A percentile compares a stretch with the other conserved stretches of the same genome.
These are phyloP conservation scores for Ceratocystis lukuohia DNA, from an alignment of 2,329 filamentous ascomycete genomes.

Conservation along the genomic window DNA sequence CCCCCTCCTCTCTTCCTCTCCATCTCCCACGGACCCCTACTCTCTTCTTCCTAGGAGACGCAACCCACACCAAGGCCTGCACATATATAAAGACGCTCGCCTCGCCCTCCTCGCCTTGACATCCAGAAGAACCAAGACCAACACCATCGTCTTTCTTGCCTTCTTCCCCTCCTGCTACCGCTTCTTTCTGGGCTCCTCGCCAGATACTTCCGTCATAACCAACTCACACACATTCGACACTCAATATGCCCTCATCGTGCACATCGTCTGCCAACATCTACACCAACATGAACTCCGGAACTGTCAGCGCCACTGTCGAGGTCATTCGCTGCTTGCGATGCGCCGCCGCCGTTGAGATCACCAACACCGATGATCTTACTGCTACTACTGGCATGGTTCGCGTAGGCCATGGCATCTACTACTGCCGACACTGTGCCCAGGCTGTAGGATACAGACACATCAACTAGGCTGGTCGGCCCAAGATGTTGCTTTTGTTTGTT, in stretches of 20 bases:
- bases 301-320: conserved; percentile 41
- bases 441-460: conserved; percentile 50
- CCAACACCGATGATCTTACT: conserved; percentile 44
- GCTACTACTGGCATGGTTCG: conserved; percentile 46
- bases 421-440: conserved; percentile 47
- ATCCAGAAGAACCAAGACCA: not conserved
- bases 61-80: not conserved
- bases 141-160: not conserved
- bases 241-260: conserved; percentile 33
- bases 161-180: not conserved
- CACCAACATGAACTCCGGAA: conserved; percentile 36
- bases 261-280: conserved; percentile 25
- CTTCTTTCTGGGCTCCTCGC: not conserved
- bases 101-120: not conserved
- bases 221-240: conserved; percentile 14
- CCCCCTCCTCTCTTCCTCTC: not conserved
- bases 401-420: conserved; percentile 51
- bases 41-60: not conserved
- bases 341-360: conserved; percentile 45
- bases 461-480: not conserved
- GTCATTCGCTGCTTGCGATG: conserved; percentile 51
- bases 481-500: not conserved
- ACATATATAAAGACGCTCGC: not conserved
- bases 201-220: not conserved
- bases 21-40: not conserved